A percentile compares a stretch with the other conserved stretches of the same genome.
phyloP scores from a whole-genome alignment of 352 stramenopile species.

The Phytophthora cajani region DNA sequence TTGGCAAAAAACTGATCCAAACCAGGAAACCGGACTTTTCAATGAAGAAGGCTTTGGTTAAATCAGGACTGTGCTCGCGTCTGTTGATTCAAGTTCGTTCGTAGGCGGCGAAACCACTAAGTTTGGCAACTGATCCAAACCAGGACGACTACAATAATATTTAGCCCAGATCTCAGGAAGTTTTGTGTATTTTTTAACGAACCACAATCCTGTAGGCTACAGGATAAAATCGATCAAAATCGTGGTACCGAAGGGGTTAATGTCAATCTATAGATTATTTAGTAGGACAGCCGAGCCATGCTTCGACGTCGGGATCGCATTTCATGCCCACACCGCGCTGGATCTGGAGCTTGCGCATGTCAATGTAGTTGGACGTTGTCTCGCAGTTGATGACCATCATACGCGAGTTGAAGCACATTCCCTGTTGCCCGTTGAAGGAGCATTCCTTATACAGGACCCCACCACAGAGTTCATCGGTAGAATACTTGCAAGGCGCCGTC shows the following conservation, averaged over 20 bases:
- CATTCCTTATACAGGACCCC: not conserved
- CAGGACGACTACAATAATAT: not conserved
- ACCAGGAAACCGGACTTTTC: not conserved
- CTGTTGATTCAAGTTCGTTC: not conserved
- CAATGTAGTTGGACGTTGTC: not conserved
- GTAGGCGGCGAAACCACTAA: not conserved
- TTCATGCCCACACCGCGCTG: not conserved
- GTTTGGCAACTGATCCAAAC: not conserved
- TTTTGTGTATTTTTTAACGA: too few relatives aligned
- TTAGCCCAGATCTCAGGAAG: not conserved
- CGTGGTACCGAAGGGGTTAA: too few relatives aligned
- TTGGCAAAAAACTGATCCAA: not conserved
- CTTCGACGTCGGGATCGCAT: not conserved
- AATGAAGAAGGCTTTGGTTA: not conserved
- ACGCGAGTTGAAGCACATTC: not conserved
- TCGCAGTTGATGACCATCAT: slow-evolving; percentile 1
- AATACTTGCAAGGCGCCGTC: not conserved
- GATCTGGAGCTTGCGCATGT: not conserved
- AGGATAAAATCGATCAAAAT: too few relatives aligned
- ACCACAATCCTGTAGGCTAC: too few relatives aligned
- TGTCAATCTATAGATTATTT: not conserved
- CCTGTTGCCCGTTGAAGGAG: not conserved
- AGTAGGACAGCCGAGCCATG: not conserved
- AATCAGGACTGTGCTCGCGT: not conserved
- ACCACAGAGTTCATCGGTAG: not conserved